Percentiles rank a stretch among this genome's conserved stretches.
phyloP scores from a whole-genome alignment of 1,139 yeast genomes.

The Nadsonia starkeyi-henricii region DNA sequence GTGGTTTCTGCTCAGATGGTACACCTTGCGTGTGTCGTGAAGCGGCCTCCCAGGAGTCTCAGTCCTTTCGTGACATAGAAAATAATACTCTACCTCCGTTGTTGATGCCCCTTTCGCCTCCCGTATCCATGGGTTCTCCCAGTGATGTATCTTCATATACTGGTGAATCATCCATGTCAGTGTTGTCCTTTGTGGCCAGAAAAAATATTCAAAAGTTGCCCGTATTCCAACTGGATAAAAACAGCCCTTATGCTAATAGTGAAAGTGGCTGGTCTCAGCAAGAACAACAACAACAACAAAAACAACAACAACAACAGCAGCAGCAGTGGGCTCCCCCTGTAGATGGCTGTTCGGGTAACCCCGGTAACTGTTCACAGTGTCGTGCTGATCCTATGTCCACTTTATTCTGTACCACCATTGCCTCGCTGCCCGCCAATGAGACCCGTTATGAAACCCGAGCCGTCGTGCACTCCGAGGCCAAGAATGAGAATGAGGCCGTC shows the following conservation, averaged over 20 bases:
- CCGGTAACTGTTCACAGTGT: conserved; percentile 79
- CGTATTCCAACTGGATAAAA: not conserved
- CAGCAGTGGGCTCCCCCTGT: conserved; percentile 6
- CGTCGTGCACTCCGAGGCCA: conserved; percentile 7
- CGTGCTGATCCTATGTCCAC: conserved; percentile 82
- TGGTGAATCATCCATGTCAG: conserved; percentile 12
- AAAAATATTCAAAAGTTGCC: conserved; percentile 4
- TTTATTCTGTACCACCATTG: conserved; percentile 73
- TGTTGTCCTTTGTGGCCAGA: conserved; percentile 4
- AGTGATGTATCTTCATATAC: conserved; percentile 12
- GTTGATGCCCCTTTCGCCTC: conserved; percentile 7
- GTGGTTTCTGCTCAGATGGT: conserved; percentile 89
- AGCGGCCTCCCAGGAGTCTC: conserved; percentile 17
- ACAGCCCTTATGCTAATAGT: not conserved
- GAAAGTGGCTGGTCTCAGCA: conserved; percentile 48
- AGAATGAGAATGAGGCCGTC: conserved; percentile 4
- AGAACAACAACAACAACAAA: conserved; percentile 32
- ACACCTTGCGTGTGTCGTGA: conserved; percentile 86
- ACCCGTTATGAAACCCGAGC: too few species aligned
- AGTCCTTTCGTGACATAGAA: conserved; percentile 12
- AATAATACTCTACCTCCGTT: conserved; percentile 5
- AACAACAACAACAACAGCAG: conserved; percentile 23
- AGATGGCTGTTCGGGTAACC: conserved; percentile 68
- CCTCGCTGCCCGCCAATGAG: conserved; percentile 25
- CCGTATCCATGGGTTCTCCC: conserved; percentile 8